A percentile compares a stretch with the other conserved stretches of the same genome.
Evolutionary conservation across 352 stramenopile species (phyloP).

Genomic region (Phytopythium aichiense): DNA sequence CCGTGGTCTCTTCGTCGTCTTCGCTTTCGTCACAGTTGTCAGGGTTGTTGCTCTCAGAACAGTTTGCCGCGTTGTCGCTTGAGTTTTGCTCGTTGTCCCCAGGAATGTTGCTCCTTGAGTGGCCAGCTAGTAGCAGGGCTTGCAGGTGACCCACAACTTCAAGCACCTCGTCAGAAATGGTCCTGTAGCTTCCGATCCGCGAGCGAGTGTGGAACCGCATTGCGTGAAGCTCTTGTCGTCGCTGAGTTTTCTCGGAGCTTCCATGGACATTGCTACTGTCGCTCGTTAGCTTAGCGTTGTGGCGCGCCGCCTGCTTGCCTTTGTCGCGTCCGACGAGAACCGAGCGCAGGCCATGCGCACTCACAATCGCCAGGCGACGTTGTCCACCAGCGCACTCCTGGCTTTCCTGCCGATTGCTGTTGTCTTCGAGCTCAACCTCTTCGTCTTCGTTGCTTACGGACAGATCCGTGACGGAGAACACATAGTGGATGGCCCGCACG

Average conservation of each 20-base stretch:
- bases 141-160: conserved; percentile 36
- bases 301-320: neutral
- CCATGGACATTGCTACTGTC: conserved; percentile 11
- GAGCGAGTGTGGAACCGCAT: conserved; percentile 69
- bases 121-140: conserved; percentile 14
- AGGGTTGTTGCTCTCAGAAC: neutral
- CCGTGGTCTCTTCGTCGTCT: conserved; percentile 19
- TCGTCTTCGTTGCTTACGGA: conserved; percentile 18
- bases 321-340: conserved; percentile 30
- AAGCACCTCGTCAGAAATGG: conserved; percentile 51
- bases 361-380: conserved; percentile 53
- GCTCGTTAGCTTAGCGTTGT: conserved; percentile 2
- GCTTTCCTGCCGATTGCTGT: conserved; percentile 7
- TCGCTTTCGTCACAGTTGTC: conserved; percentile 10
- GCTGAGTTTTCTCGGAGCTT: conserved; percentile 10
- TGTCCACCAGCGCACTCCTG: neutral
- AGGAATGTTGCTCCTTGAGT: conserved; percentile 1
- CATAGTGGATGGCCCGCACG: conserved; percentile 61
- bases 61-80: neutral
- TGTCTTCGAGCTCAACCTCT: conserved; percentile 13
- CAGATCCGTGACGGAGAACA: conserved; percentile 41
- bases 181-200: conserved; percentile 71
- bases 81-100: neutral
- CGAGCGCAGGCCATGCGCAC: conserved; percentile 51
- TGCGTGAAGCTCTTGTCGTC: neutral